phyloP scores from a whole-genome alignment of 2,329 filamentous ascomycete genomes.

The Aspergillus ibericus region DNA sequence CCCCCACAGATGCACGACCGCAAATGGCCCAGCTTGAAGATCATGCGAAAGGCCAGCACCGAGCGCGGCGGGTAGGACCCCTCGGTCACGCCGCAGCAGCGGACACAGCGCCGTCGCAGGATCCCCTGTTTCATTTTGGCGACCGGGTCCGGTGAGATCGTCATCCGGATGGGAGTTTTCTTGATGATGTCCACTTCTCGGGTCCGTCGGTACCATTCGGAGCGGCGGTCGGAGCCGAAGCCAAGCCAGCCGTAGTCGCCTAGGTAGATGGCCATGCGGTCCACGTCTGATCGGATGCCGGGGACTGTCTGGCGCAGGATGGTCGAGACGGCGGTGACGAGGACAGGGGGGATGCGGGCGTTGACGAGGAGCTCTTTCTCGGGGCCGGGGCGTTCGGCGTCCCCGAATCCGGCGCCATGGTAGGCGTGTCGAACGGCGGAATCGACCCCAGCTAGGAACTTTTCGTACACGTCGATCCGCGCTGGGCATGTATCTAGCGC shows the following conservation, averaged over 20 bases:
- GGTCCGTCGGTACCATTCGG: constrained; percentile 60
- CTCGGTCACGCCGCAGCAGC: constrained; percentile 67
- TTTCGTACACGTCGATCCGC: constrained; percentile 63
- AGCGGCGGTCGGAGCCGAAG: constrained; percentile 58
- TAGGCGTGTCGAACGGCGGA: constrained; percentile 63
- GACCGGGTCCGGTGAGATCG: not conserved
- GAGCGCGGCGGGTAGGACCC: constrained; percentile 50
- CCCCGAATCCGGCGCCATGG: constrained; percentile 45
- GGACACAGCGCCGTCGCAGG: constrained; percentile 52
- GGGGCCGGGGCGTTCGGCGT: constrained; percentile 47
- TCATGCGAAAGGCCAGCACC: constrained; percentile 37
- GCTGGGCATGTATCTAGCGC: constrained; percentile 55
- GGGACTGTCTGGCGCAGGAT: constrained; percentile 54
- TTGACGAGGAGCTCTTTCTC: constrained; percentile 57
- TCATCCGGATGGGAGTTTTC: constrained; percentile 43
- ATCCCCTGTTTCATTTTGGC: constrained; percentile 9
- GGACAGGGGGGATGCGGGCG: constrained; percentile 52
- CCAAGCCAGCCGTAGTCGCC: constrained; percentile 70
- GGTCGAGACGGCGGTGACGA: constrained; percentile 50
- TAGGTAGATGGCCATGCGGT: constrained; percentile 70
- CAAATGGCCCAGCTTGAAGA: constrained; percentile 38
- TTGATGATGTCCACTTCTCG: constrained; percentile 60
- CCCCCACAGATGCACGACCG: constrained; percentile 44
- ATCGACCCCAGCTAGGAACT: constrained; percentile 64
- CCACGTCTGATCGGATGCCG: constrained; percentile 59